Evolutionary conservation across 768 basidiomycete species (phyloP), one percentile per base, ranked within the genome.

Genomic region (Cystobasidium ongulense): DNA sequence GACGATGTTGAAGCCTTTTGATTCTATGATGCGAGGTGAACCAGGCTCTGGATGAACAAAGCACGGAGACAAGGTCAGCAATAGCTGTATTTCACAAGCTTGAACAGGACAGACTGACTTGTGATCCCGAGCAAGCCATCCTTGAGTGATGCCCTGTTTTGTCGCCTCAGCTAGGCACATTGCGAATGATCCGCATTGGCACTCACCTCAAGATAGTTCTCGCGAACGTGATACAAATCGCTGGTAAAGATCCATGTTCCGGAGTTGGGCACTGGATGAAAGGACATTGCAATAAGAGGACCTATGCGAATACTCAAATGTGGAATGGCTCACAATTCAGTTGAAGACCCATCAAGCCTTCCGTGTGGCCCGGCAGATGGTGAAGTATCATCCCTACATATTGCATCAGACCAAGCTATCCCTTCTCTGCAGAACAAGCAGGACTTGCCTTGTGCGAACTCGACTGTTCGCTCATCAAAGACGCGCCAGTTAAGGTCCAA

Each of bases 301-400:
- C 25, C 4, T 5, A 39, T 25, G 15, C 13, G 15, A 13, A 50
- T 17, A 4, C 10, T 46, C 41, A 36, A 11, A 41, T 23, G 11
- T 25, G 41, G 64, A 10, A 66, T 66, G 43, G 27, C 66, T 68
- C 35, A 68, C 66, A 36, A 54, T 75, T 70, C 39, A 75, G 15
- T 43, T 71, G 67, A 39, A 75, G 65, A 50, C 38, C 59, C 41
- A 75, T 54, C 74, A 75, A 52, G 35, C 74, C 74, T 29, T 72
- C 72, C 18, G 74, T 72, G 43, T 75, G 74, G 33, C 74, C 74
- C 39, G 74, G 74, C 3, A 62, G 59, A 33, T 72, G 74, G 41
- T 71, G 65, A 1, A 75, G 54, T 36, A 46, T 59, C 25, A 75
- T 63, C 70, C 74, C 73, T 59, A 21, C n/a, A n/a, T n/a, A n/a